Evolutionary conservation across 2,329 filamentous ascomycete genomes (phyloP).

Genomic region (Talaromyces sp.): DNA sequence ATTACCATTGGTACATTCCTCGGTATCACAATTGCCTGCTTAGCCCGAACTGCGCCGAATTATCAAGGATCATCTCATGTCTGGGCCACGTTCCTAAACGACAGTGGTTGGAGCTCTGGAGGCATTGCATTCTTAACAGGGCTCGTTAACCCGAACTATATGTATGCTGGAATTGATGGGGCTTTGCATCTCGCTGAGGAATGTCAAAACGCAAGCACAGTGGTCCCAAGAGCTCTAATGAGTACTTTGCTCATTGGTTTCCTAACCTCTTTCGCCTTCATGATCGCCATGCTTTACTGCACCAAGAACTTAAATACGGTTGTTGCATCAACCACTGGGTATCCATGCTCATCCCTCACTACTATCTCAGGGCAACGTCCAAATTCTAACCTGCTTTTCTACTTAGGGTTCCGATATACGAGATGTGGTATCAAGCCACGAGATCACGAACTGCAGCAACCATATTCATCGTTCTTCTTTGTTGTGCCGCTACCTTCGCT

Average conservation of each 20-base stretch:
- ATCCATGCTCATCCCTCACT: background rate
- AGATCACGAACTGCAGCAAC: conserved; percentile 4
- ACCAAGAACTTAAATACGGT: conserved; percentile 49
- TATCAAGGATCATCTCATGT: conserved; percentile 22
- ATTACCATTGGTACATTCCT: conserved; percentile 34
- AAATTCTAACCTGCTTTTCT: background rate
- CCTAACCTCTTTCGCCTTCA: conserved; percentile 52
- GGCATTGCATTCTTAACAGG: conserved; percentile 57
- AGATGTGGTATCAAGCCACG: conserved; percentile 9
- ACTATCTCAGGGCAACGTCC: too few species aligned
- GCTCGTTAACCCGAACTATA: conserved; percentile 55
- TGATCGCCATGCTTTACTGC: conserved; percentile 55
- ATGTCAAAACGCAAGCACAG: conserved; percentile 49
- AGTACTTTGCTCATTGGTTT: conserved; percentile 54
- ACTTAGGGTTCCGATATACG: conserved; percentile 9
- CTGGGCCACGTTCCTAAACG: conserved; percentile 47
- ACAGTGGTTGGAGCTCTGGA: conserved; percentile 51
- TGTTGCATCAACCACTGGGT: conserved; percentile 42
- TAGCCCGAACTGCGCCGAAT: conserved; percentile 20
- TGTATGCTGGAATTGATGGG: conserved; percentile 54
- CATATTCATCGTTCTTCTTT: conserved; percentile 4
- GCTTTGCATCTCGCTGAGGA: conserved; percentile 57
- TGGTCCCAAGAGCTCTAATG: conserved; percentile 55
- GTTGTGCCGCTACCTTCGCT: conserved; percentile 7
- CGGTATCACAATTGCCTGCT: conserved; percentile 34